Evolutionary conservation across 1,284 basidiomycete species (phyloP), one percentile per base, ranked within the genome.

Genomic region (Apiotrichum gracile): DNA sequence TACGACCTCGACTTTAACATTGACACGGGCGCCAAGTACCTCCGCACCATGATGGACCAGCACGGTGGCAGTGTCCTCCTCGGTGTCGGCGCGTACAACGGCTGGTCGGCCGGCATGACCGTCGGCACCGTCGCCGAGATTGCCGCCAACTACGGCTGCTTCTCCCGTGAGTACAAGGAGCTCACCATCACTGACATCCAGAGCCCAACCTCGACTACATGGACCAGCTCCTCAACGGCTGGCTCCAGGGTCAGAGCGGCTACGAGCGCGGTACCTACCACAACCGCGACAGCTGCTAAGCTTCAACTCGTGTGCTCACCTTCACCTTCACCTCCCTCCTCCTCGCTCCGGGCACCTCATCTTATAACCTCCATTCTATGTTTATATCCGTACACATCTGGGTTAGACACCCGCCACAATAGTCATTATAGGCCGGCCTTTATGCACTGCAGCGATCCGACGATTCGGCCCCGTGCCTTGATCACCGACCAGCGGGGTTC

Each of bases 201-300:
- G 87, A 90, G 77, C 85, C 73, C 72, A 70, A 73, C 61, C 60
- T 69, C 53, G 67, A 68, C 66, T 91, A 89, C 74, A 68, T 89
- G 21, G 80, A 83, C 55, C 86, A 90, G 72, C 81, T 83, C 64
- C 67, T 87, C 64, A 91, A 91, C 66, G 89, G 87, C 27, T 91
- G 87, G 86, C 65, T 83, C 55, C 83, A 83, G 69, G 82, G 82
- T 70, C 74, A 81, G 54, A 75, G 85, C 64, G 80, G 83, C 1
- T 82, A 84, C 60, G 66, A 62, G 35, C 73, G 88, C 21, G 86
- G 86, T 50, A 77, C 81, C 64, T 88, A 83, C 76, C 83, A 33
- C 29, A 45, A 45, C 43, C 43, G 43, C 21, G 43, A 17, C 29
- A 21, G 22, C 9, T 45, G 45, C 44, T 16, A 13, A n/a, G n/a